Percentiles rank a stretch among this genome's conserved stretches.
Conservation (phyloP, 2,329 filamentous ascomycete genomes). For the Fusarium redolens region DNA sequence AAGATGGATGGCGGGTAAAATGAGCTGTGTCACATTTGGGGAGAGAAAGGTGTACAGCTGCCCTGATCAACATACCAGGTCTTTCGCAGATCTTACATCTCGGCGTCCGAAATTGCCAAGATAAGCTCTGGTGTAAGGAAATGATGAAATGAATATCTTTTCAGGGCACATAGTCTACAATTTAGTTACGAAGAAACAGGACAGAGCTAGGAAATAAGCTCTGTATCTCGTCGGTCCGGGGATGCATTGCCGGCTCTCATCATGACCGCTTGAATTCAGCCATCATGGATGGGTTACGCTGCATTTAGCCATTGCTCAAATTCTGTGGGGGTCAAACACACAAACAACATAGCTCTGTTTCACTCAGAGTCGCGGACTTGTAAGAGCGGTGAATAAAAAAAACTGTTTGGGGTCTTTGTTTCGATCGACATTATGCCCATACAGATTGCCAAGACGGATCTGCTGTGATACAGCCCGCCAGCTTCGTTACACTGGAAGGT, state of each 20-base stretch:
- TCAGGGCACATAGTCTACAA: neutral
- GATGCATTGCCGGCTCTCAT: constrained; percentile 20
- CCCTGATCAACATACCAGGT: neutral
- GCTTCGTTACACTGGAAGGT: neutral
- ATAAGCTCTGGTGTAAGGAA: constrained; percentile 19
- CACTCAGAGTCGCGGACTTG: constrained; percentile 2
- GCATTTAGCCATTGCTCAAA: constrained; percentile 16
- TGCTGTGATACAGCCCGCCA: neutral
- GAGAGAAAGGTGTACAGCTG: neutral
- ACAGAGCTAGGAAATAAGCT: neutral
- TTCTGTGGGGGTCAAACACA: constrained; percentile 9
- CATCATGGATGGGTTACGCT: constrained; percentile 20
- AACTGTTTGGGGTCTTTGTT: neutral
- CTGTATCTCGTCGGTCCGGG: constrained; percentile 8
- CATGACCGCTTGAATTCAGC: constrained; percentile 19
- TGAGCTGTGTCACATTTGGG: constrained; percentile 15
- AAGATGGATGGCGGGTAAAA: neutral
- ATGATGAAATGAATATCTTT: neutral
- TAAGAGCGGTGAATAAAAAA: constrained; percentile 11
- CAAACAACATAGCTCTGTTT: constrained; percentile 10
- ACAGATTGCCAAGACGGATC: neutral
- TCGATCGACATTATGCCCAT: neutral
- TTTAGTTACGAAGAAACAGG: neutral
- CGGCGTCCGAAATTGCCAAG: constrained; percentile 1
- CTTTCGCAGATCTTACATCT: neutral